Conservation (phyloP, 768 basidiomycete genomes). For the Coprinopsis sp. region DNA sequence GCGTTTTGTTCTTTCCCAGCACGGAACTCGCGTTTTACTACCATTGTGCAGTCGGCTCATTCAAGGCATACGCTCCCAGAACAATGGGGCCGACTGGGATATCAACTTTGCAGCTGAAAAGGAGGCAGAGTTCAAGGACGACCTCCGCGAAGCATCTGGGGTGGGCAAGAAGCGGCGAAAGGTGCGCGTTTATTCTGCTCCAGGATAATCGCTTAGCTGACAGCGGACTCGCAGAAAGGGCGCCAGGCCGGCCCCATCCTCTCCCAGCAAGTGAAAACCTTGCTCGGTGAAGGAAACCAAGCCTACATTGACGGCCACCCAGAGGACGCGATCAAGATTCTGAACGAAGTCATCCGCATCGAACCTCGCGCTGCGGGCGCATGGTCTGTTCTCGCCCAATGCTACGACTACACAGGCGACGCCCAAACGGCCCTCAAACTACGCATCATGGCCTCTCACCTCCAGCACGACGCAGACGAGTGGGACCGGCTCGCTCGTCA, state of each 20-base stretch:
- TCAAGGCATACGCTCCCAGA: conserved; percentile 53
- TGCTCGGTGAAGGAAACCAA: conserved; percentile 85
- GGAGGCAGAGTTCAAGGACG: conserved; percentile 67
- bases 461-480: conserved; percentile 76
- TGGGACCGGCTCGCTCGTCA: conserved; percentile 80
- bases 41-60: conserved; percentile 44
- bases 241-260: conserved; percentile 46
- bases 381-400: conserved; percentile 86
- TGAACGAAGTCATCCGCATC: conserved; percentile 91
- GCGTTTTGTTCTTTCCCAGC: conserved; percentile 11
- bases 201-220: no score
- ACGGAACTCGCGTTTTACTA: not conserved
- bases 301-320: conserved; percentile 73
- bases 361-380: conserved; percentile 81
- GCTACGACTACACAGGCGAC: conserved; percentile 71
- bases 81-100: conserved; percentile 65
- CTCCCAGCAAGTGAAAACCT: conserved; percentile 63
- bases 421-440: conserved; percentile 71
- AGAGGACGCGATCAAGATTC: conserved; percentile 65
- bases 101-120: conserved; percentile 57
- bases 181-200: conserved; percentile 24
- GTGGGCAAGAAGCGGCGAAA: conserved; percentile 55
- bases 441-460: conserved; percentile 86
- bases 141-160: conserved; percentile 69
- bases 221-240: conserved; percentile 33